Evolutionary conservation across 2,329 filamentous ascomycete species (phyloP), one percentile per base, ranked within the genome.

Genomic region (Raffaelea arxii): DNA sequence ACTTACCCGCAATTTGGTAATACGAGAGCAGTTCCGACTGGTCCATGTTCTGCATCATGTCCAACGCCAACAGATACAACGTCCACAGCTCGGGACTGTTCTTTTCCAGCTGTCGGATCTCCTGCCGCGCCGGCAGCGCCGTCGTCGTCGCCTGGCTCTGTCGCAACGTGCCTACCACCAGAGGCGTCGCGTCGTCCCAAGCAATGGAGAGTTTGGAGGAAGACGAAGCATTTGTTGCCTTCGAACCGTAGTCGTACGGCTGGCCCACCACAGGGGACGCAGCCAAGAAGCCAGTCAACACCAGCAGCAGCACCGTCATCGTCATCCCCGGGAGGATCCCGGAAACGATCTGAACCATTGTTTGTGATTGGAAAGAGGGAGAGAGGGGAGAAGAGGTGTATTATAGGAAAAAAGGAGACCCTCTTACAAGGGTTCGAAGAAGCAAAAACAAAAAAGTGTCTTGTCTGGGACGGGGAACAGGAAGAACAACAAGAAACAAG

Each of bases 1-100:
- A 61, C 74, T 50, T 62, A 86, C 87, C 85, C 49, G 84, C 76
- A 55, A 94, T 75, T 57, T 86, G 78, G 64, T 89, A 94, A 69
- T 80, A 92, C 36, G 86, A 91, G 32, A 84, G 69, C 46, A 72
- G 70, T 45, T 71, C 65, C 18, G 70, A 68, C 63, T 88, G 82
- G 52, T 80, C 68, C 47, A 77, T 77, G 51, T 70, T 74, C 64
- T 87, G 81, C 68, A 91, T 79, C 66, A 80, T 78, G 60, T 77
- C 78, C 55, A 92, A 71, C 12, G 82, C 84, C 42, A 91, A 73
- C 23, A 94, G 68, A 62, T 84, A 94, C 49, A 94, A 64, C 59
- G 86, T 87, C 79, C 82, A 88, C 58, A 76, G 74, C 56, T 86
- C 78, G 9, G 72, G 59, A n/a, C n/a, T n/a, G 48, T 86, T 74